These are phyloP conservation scores for Rhizopogon vulgaris DNA, from an alignment of 768 basidiomycete species.

Conservation along the genomic window DNA sequence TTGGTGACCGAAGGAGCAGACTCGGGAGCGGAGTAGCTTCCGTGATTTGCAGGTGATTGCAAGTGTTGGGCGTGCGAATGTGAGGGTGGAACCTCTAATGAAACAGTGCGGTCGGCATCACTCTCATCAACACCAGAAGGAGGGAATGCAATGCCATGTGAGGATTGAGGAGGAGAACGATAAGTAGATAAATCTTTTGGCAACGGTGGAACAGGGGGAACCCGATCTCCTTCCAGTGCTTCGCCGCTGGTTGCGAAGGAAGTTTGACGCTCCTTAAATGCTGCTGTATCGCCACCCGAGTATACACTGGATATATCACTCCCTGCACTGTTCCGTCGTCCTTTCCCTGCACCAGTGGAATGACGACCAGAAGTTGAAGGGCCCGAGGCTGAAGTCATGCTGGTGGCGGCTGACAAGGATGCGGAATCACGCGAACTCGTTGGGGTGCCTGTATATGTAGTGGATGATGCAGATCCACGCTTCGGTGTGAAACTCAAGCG, in stretches of 20 bases:
- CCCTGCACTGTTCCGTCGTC: constrained; percentile 75
- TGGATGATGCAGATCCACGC: constrained; percentile 85
- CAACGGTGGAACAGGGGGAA: constrained; percentile 91
- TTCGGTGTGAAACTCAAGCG: constrained; percentile 79
- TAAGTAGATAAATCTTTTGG: constrained; percentile 84
- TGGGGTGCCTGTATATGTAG: constrained; percentile 75
- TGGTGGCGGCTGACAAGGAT: constrained; percentile 73
- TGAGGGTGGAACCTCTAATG: constrained; percentile 43
- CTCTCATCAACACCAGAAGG: constrained; percentile 37
- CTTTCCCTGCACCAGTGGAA: constrained; percentile 52
- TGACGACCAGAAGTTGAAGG: constrained; percentile 62
- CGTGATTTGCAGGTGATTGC: constrained; percentile 32
- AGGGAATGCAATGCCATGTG: constrained; percentile 50
- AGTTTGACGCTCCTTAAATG: constrained; percentile 63
- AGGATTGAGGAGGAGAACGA: constrained; percentile 61
- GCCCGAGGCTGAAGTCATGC: constrained; percentile 65
- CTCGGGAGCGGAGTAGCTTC: constrained; percentile 35
- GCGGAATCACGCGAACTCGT: constrained; percentile 86
- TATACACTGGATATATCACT: constrained; percentile 79
- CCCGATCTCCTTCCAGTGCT: constrained; percentile 50
- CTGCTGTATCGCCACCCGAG: constrained; percentile 53
- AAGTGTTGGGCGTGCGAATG: constrained; percentile 29
- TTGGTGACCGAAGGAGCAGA: constrained; percentile 46
- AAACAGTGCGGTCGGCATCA: constrained; percentile 41
- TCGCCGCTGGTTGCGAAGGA: constrained; percentile 57